Evolutionary conservation across 148 eudicot species (phyloP), one percentile per base, ranked within the genome.

Genomic region (Diospyros kaki): DNA sequence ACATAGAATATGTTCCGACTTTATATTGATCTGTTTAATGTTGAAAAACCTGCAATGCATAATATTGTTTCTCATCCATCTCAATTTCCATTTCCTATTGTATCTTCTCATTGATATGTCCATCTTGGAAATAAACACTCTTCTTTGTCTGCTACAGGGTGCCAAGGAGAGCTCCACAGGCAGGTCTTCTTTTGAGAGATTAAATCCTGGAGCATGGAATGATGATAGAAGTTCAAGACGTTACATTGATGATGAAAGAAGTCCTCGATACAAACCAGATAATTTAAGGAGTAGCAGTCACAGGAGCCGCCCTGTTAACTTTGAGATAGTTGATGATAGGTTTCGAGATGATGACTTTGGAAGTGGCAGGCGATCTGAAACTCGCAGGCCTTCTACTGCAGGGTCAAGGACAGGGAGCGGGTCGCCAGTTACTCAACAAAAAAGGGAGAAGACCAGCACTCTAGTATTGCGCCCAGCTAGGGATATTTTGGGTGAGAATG

Each of bases 401-500:
- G 91, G 86, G 48, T 78, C 85, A 63, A 77, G 80, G 77, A 75
- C 71, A 13, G 75, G 79, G 63, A 82, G 66, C 68, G 73, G 60
- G 75, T 85, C 92, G 5, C 83, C 91, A 40, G 80, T 53, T 75
- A 66, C 79, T 65, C 78, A 42, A 17, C 72, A 66, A 54, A 68
- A 15, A 4, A 79, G 58, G 42, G 77, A 62, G 52, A 68, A 17
- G 17, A 64, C 55, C 38, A 80, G 58, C 17, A 80, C 75, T 6
- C 91, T 86, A 52, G 71, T 69, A 55, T 73, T 84, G 44, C 80
- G 66, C 38, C 78, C 86, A 53, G 77, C 82, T 15, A 81, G 67
- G 74, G 94, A 87, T 28, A 64, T 86, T 76, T 75, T 89, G 65
- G 92, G 90, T 39, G 89, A 86, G 10, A 88, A 80, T 45, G 66